phyloP scores from a whole-genome alignment of 1,284 basidiomycete species.

The Rhodotorula sp. region DNA sequence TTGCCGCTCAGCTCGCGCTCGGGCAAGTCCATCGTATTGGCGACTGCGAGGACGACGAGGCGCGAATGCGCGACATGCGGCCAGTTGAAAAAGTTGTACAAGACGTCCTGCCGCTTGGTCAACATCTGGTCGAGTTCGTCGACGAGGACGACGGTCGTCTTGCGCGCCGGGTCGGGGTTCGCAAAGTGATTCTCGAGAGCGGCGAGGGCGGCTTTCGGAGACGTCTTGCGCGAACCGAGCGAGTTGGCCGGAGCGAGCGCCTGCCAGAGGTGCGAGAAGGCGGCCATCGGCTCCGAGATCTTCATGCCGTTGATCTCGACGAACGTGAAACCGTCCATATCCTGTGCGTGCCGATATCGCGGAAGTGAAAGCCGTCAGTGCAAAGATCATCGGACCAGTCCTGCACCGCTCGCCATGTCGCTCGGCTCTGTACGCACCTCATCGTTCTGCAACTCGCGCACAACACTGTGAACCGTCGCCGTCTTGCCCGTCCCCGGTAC shows the following conservation, averaged over 20 bases:
- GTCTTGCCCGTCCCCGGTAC: constrained; percentile 99
- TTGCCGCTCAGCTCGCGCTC: constrained; percentile 89
- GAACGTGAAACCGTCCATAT: constrained; percentile 89
- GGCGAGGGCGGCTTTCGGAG: constrained; percentile 41
- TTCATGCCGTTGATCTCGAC: constrained; percentile 98
- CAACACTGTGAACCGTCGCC: constrained; percentile 90
- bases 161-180: constrained; percentile 42
- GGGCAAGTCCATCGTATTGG: constrained; percentile 97
- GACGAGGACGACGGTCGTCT: constrained; percentile 77
- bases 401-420: too few species aligned
- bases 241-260: constrained; percentile 54
- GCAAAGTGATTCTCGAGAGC: constrained; percentile 45
- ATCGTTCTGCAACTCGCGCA: constrained; percentile 77
- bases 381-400: too few species aligned
- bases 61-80: constrained; percentile 82
- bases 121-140: constrained; percentile 97
- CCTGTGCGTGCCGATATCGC: constrained; percentile 59
- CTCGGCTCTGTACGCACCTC: constrained; percentile 57
- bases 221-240: constrained; percentile 13
- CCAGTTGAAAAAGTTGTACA: constrained; percentile 99
- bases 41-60: constrained; percentile 92
- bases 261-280: constrained; percentile 87
- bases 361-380: too few species aligned
- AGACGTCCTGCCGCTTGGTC: constrained; percentile 93
- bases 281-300: constrained; percentile 81